Evolutionary conservation across 1,284 basidiomycete species (phyloP), one percentile per base, ranked within the genome.

Genomic region (Cryptococcus sp.): DNA sequence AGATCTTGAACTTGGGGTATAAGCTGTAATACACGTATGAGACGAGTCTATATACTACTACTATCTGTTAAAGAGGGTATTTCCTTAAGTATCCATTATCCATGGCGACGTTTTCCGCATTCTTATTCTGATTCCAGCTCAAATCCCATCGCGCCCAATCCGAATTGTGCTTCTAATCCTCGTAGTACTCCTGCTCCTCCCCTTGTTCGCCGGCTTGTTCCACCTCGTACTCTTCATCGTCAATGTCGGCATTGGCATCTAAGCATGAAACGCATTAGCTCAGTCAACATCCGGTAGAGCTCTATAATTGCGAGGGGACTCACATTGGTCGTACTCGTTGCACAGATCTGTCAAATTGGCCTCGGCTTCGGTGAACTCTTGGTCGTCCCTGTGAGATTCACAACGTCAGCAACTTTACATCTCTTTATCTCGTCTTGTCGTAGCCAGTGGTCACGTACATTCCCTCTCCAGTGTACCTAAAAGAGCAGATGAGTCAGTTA

Each of bases 321-420:
- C 54, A 69, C 66, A 74, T 59, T 71, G 69, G 52, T 75, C 69
- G 65, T 78, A 78, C 63, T 78, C 76, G 65, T 68, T 67, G 53
- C 70, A 70, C 56, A 78, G 61, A 61, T 78, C 78, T 22, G 69
- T 62, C 62, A 79, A 63, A 66, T 78, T 78, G 50, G 68, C 68
- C 52, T 78, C 73, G 50, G 75, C 76, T 58, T 95, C 92, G 1
- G 89, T 86, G 78, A 96, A 94, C 78, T 95, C 93, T 89, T 93
- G 88, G 50, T 85, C 78, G 75, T 92, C 90, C 65, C 65, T 70
- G 41, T 20, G 11, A 10, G 47, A 30, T 19, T 38, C 35, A 43
- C 47, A n/a, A 13, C 22, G 25, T 54, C 41, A 59, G 30, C 51
- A 15, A 7, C 42, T 19, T 6, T 17, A 10, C 15, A 22, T 20